Evolutionary conservation across 2,329 filamentous ascomycete genomes (phyloP), one percentile per base, ranked within the genome.

Genomic region (Alternaria atra): DNA sequence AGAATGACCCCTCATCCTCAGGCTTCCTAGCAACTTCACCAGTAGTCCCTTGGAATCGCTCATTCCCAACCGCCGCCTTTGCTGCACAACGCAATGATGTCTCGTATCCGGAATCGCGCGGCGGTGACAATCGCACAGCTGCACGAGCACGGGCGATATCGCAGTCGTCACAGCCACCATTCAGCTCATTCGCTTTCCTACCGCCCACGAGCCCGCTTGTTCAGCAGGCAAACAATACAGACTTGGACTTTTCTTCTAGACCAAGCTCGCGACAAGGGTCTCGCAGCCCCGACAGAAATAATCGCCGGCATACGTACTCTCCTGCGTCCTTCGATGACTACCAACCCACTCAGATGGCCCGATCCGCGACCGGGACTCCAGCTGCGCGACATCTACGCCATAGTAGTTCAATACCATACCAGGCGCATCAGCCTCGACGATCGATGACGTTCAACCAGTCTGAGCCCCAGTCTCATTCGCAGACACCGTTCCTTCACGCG

Each of bases 201-300:
- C 88, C 92, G 2, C 94, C 95, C 0, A 98, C 95, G 2, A 98
- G 94, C 71, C 95, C 95, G 13, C 83, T 99, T 10, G 94, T 96
- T 1, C 90, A 97, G 72, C 93, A 93, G 42, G 89, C 93, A 72
- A 96, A 90, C 79, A 95, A 94, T 68, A 90, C 92, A 6, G 92
- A 95, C 67, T 74, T 90, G 23, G 89, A 92, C 59, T 83, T 90
- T 48, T 83, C 87, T 2, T 82, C 86, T 6, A 68, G 66, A 39
- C 71, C 64, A 82, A 57, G 60, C 63, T 75, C 76, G 37, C 68
- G 77, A 51, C 75, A 76, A 43, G 63, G 67, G 17, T 81, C 80
- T 2, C 72, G 67, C 60, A 84, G 80, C 59, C 78, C 80, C 15
- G 83, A 86, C 30, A 83, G 81, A 58, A 80, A 77, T 46, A 85